These are phyloP conservation scores for Penicillium sp. DNA, from an alignment of 2,329 filamentous ascomycete genomes.

Conservation along the genomic window DNA sequence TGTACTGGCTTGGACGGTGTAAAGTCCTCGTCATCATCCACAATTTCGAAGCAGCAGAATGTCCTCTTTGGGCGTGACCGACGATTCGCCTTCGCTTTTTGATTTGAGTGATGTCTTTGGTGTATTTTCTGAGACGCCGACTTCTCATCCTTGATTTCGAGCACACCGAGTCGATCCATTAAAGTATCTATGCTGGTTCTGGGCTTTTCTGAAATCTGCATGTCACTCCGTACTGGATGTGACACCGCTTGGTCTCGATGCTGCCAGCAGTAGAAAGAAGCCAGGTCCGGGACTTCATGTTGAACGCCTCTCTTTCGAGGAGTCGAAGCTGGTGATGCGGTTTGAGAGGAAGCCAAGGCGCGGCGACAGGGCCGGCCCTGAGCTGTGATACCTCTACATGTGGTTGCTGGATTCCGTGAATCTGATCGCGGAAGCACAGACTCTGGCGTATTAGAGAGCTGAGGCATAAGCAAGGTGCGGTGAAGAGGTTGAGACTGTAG, in stretches of 20 bases:
- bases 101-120: constrained; percentile 6
- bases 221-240: constrained; percentile 14
- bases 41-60: constrained; percentile 35
- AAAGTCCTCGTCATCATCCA: constrained; percentile 28
- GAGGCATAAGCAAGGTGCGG: constrained; percentile 61
- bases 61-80: constrained; percentile 22
- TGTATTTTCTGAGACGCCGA: constrained; percentile 8
- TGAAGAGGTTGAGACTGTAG: no score
- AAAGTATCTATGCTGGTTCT: constrained; percentile 84
- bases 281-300: constrained; percentile 27
- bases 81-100: constrained; percentile 15
- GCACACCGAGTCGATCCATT: constrained; percentile 70
- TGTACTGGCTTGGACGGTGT: constrained; percentile 24
- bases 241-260: constrained; percentile 77
- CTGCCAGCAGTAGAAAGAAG: constrained; percentile 79
- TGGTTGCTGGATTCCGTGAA: constrained; percentile 77
- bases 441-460: constrained; percentile 73
- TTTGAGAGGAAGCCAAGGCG: constrained; percentile 54
- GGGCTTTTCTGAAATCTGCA: constrained; percentile 53
- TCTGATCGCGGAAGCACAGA: constrained; percentile 73
- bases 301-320: constrained; percentile 25
- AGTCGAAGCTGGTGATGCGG: constrained; percentile 25
- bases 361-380: constrained; percentile 81
- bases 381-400: constrained; percentile 82
- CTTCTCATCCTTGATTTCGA: constrained; percentile 56